Conservation (phyloP, 495 filamentous ascomycete species). For the Hypoxylon fragiforme region DNA sequence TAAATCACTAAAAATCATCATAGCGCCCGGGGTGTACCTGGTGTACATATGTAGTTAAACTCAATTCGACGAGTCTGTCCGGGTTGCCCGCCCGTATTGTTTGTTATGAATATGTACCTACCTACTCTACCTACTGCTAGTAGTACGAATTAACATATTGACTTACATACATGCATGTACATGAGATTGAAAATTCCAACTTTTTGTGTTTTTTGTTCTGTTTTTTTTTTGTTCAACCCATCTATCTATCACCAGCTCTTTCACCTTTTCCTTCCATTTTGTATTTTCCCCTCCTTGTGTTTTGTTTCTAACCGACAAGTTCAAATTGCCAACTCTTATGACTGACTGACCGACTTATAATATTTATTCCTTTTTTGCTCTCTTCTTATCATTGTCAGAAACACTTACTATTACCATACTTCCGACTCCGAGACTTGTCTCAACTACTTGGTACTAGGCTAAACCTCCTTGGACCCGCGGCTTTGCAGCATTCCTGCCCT, state of each 20-base stretch:
- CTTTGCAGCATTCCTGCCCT: conserved; percentile 33
- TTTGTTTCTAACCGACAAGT: too few species aligned
- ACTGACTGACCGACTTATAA: not conserved
- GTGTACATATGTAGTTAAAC: conserved; percentile 23
- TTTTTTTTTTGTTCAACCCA: conserved; percentile 21
- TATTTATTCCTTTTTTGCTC: conserved; percentile 23
- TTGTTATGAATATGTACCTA: not conserved
- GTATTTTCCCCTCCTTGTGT: not conserved
- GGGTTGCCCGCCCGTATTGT: conserved; percentile 8
- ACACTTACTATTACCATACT: not conserved
- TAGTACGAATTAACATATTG: too few species aligned
- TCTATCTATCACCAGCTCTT: too few species aligned
- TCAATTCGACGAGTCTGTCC: conserved; percentile 24
- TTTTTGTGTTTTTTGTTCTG: conserved; percentile 40
- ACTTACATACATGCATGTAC: too few species aligned
- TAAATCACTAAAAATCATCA: conserved; percentile 24
- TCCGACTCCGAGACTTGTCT: conserved; percentile 17
- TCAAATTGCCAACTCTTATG: too few species aligned
- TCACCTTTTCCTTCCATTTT: conserved; percentile 16
- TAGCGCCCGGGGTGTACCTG: conserved; percentile 28
- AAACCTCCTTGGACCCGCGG: conserved; percentile 13
- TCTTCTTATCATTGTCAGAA: conserved; percentile 6
- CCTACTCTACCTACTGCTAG: not conserved
- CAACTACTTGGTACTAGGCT: too few species aligned
- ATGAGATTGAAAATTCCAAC: conserved; percentile 32